phyloP scores from a whole-genome alignment of 1,284 basidiomycete genomes.

The Phlebopus sp. region DNA sequence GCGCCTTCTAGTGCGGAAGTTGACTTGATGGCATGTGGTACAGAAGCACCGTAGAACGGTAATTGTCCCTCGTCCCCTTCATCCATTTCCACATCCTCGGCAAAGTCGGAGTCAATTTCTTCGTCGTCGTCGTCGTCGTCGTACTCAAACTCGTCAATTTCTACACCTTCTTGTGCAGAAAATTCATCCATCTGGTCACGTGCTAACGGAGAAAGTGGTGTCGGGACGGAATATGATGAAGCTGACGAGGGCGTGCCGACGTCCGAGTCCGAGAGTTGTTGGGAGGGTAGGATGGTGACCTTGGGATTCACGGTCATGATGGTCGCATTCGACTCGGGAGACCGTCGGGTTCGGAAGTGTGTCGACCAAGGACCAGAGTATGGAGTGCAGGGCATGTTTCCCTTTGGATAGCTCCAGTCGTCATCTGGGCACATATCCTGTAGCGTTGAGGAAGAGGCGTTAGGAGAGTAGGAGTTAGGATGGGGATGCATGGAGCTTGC shows the following conservation, averaged over 20 bases:
- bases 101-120: slow-evolving; percentile 28
- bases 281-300: slow-evolving; percentile 24
- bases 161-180: slow-evolving; percentile 18
- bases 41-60: slow-evolving; percentile 19
- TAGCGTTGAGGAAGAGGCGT: slow-evolving; percentile 19
- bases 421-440: slow-evolving; percentile 23
- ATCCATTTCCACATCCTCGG: slow-evolving; percentile 31
- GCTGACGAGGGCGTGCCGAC: slow-evolving; percentile 31
- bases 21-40: slow-evolving; percentile 27
- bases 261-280: slow-evolving; percentile 23
- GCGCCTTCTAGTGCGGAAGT: slow-evolving; percentile 33
- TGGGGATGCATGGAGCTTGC: slow-evolving; percentile 28
- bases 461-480: slow-evolving; percentile 11
- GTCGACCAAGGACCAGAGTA: slow-evolving; percentile 22
- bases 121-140: slow-evolving; percentile 30
- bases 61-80: slow-evolving; percentile 14
- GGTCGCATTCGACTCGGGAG: slow-evolving; percentile 13
- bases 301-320: slow-evolving; percentile 26
- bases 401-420: slow-evolving; percentile 23
- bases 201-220: slow-evolving; percentile 29
- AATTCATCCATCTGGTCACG: slow-evolving; percentile 13
- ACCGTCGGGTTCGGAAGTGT: slow-evolving; percentile 15
- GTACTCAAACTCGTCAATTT: slow-evolving; percentile 31
- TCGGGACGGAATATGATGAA: slow-evolving; percentile 31
- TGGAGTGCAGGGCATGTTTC: slow-evolving; percentile 10